Conservation (phyloP, 306 rosid genomes). For the Ormosia emarginata region DNA sequence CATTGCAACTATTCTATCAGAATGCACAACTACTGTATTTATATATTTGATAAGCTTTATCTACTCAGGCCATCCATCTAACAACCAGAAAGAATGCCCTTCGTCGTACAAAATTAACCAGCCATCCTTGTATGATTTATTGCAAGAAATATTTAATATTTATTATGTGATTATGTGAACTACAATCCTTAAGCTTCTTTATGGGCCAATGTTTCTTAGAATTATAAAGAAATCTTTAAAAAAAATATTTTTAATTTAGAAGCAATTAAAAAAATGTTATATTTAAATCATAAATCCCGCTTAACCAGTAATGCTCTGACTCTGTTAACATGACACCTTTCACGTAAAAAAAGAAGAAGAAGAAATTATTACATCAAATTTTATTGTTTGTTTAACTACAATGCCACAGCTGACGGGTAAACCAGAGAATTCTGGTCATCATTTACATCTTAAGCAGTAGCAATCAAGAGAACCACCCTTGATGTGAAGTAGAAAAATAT, state of each 20-base stretch:
- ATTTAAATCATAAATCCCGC: not conserved
- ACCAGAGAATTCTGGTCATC: not conserved
- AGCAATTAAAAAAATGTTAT: not conserved
- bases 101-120: not conserved
- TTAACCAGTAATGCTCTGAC: not conserved
- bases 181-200: not conserved
- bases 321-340: not conserved
- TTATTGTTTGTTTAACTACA: not conserved
- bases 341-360: not conserved
- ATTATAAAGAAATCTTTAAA: too few relatives aligned
- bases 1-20: slow-evolving; percentile 3
- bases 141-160: not conserved
- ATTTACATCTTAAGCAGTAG: not conserved
- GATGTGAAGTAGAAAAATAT: not conserved
- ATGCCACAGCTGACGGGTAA: not conserved
- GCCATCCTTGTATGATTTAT: not conserved
- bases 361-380: not conserved
- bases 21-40: not conserved
- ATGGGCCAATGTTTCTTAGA: not conserved
- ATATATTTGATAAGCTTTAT: not conserved
- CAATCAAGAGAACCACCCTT: not conserved
- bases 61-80: not conserved
- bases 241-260: not conserved
- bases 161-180: not conserved
- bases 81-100: not conserved